Conservation (phyloP, 148 eudicot species). For the Chenopodium berlandieri region DNA sequence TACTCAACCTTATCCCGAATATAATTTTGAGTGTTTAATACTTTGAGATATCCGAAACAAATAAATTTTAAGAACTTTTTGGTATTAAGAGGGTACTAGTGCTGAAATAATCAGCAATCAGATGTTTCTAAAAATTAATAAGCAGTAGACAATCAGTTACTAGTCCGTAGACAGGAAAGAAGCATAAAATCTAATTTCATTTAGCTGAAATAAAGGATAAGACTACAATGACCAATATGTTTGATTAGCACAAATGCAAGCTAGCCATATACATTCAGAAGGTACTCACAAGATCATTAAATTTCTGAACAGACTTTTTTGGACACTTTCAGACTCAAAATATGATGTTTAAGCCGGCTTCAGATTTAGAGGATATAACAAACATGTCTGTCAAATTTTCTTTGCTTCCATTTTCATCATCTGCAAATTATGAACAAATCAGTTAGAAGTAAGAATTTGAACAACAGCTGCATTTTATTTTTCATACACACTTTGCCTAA, state of each 20-base stretch:
- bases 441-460: background rate
- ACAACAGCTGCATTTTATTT: background rate
- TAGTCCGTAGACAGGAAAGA: background rate
- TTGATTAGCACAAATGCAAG: background rate
- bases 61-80: background rate
- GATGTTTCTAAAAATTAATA: background rate
- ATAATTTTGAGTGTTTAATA: background rate
- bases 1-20: background rate
- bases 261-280: background rate
- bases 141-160: too few species aligned
- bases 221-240: background rate
- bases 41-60: background rate
- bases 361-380: background rate
- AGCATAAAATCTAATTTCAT: background rate
- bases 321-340: background rate
- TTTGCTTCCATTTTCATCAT: background rate
- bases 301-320: background rate
- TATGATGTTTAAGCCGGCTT: background rate
- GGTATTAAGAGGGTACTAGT: background rate
- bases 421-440: background rate
- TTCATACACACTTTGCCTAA: background rate
- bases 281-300: background rate
- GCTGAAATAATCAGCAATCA: background rate
- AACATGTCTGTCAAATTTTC: background rate
- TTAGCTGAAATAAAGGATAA: too few species aligned